Evolutionary conservation across 73 alveolate genomes (phyloP).

Genomic region (Paramecium tetraurelia): DNA sequence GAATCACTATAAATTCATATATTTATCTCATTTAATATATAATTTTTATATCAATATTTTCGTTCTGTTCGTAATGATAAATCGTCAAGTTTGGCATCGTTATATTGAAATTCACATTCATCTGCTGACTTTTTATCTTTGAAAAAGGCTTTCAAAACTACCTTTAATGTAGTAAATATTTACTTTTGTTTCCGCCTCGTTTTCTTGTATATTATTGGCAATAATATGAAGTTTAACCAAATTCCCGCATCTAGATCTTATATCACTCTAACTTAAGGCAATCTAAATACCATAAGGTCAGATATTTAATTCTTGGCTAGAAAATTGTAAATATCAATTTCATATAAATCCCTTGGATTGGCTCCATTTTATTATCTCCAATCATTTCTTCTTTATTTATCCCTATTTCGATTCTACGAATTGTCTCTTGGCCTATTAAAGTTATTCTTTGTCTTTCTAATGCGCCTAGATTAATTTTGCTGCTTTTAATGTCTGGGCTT

Average conservation of each 20-base stretch:
- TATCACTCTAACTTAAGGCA: not conserved
- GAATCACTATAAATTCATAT: not conserved
- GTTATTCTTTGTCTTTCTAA: not conserved
- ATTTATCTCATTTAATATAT: not conserved
- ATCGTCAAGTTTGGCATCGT: conserved; percentile 2
- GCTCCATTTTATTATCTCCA: not conserved
- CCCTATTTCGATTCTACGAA: not conserved
- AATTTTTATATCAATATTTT: not conserved
- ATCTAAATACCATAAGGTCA: not conserved
- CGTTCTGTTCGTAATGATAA: not conserved
- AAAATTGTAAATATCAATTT: not conserved
- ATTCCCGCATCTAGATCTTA: not conserved
- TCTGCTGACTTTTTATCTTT: not conserved
- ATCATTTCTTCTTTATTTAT: not conserved
- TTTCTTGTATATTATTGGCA: not conserved
- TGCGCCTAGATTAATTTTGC: not conserved
- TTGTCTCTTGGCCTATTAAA: not conserved
- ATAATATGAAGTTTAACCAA: not conserved
- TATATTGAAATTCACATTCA: not conserved
- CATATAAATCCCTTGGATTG: not conserved
- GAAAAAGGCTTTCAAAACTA: not conserved
- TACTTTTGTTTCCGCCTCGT: not conserved
- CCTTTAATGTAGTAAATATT: not conserved
- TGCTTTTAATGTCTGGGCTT: not conserved
- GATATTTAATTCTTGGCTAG: conserved; percentile 4